Evolutionary conservation across 129 eudicot species (phyloP).

Genomic region (Helichrysum umbraculigerum): DNA sequence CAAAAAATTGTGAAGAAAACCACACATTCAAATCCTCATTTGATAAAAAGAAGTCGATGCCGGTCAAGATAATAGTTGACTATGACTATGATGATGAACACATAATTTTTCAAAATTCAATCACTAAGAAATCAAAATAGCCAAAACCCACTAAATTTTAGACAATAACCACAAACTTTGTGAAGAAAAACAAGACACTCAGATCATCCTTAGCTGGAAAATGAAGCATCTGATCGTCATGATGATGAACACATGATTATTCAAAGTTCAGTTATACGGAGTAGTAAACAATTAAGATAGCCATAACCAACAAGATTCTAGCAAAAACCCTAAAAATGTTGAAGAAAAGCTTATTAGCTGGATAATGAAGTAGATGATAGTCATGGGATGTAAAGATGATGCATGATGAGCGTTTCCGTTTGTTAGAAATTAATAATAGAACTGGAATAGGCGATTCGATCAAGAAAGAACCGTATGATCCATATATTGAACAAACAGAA

Average conservation of each 20-base stretch:
- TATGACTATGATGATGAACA: background rate
- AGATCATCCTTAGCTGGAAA: background rate
- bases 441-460: background rate
- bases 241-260: constrained; percentile 9
- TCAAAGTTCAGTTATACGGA: background rate
- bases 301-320: constrained; percentile 1
- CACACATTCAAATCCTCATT: background rate
- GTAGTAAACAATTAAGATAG: background rate
- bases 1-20: background rate
- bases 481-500: background rate
- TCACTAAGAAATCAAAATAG: background rate
- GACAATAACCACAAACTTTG: constrained; percentile 1
- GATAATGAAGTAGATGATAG: too few species aligned
- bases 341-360: background rate
- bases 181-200: background rate
- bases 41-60: background rate
- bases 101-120: background rate
- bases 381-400: background rate
- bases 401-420: background rate
- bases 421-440: background rate
- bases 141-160: background rate
- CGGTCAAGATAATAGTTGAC: background rate
- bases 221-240: background rate
- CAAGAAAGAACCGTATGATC: background rate
- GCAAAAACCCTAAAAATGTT: constrained; percentile 8